Evolutionary conservation across 352 stramenopile genomes (phyloP), one percentile per base, ranked within the genome.

Genomic region (Globisporangium echinulatum): DNA sequence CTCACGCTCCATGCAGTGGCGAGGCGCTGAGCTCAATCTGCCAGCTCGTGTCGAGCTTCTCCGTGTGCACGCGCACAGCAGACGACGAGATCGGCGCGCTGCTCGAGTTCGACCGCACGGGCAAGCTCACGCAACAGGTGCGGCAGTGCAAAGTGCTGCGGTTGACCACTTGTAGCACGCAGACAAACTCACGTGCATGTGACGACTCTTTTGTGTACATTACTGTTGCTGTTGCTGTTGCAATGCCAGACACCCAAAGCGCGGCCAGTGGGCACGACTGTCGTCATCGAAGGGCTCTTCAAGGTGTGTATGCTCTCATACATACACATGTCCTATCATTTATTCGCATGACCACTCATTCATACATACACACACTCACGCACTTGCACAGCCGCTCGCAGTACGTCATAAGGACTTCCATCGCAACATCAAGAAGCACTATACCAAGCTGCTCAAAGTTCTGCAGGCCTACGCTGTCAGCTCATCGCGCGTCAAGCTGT

Each of bases 21-120:
- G 97, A 99, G 75, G 96, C 96, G 11, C 71, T 99, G 48, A 97
- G 96, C 61, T 97, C 91, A 36, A 86, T 99, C 9, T 96, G 93
- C 50, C 94, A 98, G 65, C 66, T 99, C 2, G 84, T 82, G 0
- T 66, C 69, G 13, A 83, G 67, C 9, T 87, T 99, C 54, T 82
- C 82, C 0, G 84, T 99, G 11, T 87, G 82, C 5, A 99, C 96
- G 14, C 73, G 90, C 54, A 96, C 79, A 15, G 56, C 79, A 19
- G 68, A 74, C 0, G 75, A 95, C 49, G 51, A 62, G 13, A 71
- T 98, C 46, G 96, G 92, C 6, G 67, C 85, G 17, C 71, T 94
- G 64, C 70, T 99, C 19, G 69, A 77, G 33, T 99, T 94, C 63
- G 72, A 89, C 56, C 40, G 65, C 11, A 73, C 88, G 49, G 93